A percentile compares a stretch with the other conserved stretches of the same genome.
These are phyloP conservation scores for Articulospora tetracladia DNA, from an alignment of 495 filamentous ascomycete species.

Conservation along the genomic window DNA sequence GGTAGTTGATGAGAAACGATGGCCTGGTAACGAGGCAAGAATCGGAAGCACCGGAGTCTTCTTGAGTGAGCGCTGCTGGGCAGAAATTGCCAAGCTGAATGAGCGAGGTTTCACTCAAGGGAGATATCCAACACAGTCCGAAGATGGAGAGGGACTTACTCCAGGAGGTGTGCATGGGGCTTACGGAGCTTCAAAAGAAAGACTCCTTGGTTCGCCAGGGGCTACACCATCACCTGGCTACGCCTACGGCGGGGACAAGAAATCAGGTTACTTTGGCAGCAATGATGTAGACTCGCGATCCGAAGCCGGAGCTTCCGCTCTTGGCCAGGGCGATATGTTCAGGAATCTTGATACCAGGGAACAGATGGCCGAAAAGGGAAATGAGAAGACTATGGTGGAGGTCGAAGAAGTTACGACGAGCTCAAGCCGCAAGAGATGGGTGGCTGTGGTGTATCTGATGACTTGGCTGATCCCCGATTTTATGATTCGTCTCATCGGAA, in stretches of 20 bases:
- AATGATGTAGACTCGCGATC: slow-evolving; percentile 81
- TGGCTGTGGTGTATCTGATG: slow-evolving; percentile 78
- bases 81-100: slow-evolving; percentile 74
- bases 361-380: slow-evolving; percentile 93
- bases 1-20: slow-evolving; percentile 82
- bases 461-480: slow-evolving; percentile 90
- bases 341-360: slow-evolving; percentile 89
- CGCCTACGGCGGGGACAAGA: slow-evolving; percentile 68
- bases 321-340: slow-evolving; percentile 95
- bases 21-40: slow-evolving; percentile 87
- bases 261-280: slow-evolving; percentile 75
- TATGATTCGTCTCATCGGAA: slow-evolving; percentile 68
- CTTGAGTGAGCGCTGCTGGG: slow-evolving; percentile 92
- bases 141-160: slow-evolving; percentile 42
- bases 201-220: slow-evolving; percentile 54
- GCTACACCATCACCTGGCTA: slow-evolving; percentile 54
- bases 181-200: slow-evolving; percentile 68
- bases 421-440: slow-evolving; percentile 85
- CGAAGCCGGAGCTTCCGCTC: slow-evolving; percentile 83
- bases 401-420: slow-evolving; percentile 79
- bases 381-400: slow-evolving; percentile 84
- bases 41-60: slow-evolving; percentile 93
- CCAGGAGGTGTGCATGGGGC: slow-evolving; percentile 37
- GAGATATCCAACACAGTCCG: slow-evolving; percentile 41
- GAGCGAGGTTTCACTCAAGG: slow-evolving; percentile 52